phyloP scores from a whole-genome alignment of 345 rosid genomes.

The Syzygium aromaticum region DNA sequence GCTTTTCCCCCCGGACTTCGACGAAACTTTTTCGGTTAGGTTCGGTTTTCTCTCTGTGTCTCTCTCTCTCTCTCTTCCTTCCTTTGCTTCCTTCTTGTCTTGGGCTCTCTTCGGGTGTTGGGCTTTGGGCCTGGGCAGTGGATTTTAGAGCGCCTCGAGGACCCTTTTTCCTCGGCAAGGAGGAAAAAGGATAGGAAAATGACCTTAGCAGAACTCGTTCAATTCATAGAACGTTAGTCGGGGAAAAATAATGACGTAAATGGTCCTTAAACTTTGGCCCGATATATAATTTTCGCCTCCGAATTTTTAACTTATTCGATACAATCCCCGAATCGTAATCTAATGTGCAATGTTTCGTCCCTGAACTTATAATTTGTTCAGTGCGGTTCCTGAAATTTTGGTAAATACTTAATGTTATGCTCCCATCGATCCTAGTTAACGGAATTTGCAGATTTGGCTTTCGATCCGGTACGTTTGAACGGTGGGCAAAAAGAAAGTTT shows the following conservation, averaged over 20 bases:
- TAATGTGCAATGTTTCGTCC: too few relatives aligned
- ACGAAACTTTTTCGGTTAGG: not conserved
- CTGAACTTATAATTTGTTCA: too few relatives aligned
- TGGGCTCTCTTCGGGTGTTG: not conserved
- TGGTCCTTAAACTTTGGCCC: not conserved
- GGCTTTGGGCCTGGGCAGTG: not conserved
- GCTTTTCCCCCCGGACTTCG: not conserved
- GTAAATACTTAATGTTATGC: not conserved
- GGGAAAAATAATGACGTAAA: not conserved
- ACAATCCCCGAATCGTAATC: rapidly evolving
- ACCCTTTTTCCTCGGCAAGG: not conserved
- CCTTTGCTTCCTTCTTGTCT: not conserved
- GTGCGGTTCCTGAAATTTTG: rapidly evolving
- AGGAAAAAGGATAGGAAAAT: not conserved
- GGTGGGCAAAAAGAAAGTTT: not conserved
- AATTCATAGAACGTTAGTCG: not conserved
- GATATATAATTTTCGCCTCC: rapidly evolving
- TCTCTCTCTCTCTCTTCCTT: not conserved
- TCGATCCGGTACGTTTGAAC: rapidly evolving
- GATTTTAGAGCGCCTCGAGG: not conserved
- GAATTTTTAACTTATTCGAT: rapidly evolving
- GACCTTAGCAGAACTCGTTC: not conserved
- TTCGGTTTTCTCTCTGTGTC: too few relatives aligned
- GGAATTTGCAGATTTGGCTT: not conserved
- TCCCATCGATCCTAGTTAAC: not conserved